A percentile compares a stretch with the other conserved stretches of the same genome.
phyloP scores from a whole-genome alignment of 1,284 basidiomycete genomes.

The Rhodotorula glutinis region DNA sequence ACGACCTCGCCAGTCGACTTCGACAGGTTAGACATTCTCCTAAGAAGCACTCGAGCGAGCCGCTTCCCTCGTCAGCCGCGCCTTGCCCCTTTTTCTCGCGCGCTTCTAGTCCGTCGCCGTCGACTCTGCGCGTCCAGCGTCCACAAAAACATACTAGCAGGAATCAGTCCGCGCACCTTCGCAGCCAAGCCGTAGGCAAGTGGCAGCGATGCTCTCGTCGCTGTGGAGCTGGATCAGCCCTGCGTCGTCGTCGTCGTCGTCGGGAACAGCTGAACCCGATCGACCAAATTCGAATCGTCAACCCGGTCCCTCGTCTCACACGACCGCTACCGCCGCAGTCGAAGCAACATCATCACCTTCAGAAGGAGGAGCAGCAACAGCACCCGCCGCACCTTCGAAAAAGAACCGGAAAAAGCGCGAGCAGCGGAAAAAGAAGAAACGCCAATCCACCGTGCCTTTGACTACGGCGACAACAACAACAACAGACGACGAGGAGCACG shows the following conservation, averaged over 20 bases:
- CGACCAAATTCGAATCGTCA: background rate
- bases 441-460: background rate
- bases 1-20: no score
- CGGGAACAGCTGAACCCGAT: background rate
- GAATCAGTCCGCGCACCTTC: no score
- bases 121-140: no score
- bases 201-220: background rate
- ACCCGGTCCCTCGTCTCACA: background rate
- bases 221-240: background rate
- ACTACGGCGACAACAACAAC: background rate
- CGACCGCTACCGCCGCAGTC: background rate
- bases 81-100: no score
- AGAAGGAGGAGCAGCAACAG: background rate
- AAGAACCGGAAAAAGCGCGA: slow-evolving; percentile 10
- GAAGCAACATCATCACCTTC: no score
- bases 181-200: no score
- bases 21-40: no score
- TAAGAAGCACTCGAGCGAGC: no score
- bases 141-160: no score
- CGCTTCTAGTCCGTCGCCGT: no score
- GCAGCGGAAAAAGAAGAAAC: slow-evolving; percentile 7
- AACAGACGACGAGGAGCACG: no score
- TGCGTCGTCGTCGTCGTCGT: background rate
- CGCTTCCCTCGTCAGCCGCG: no score
- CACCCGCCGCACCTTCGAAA: background rate